These are phyloP conservation scores for Coniella vitis DNA, from an alignment of 2,329 filamentous ascomycete species.

Conservation along the genomic window DNA sequence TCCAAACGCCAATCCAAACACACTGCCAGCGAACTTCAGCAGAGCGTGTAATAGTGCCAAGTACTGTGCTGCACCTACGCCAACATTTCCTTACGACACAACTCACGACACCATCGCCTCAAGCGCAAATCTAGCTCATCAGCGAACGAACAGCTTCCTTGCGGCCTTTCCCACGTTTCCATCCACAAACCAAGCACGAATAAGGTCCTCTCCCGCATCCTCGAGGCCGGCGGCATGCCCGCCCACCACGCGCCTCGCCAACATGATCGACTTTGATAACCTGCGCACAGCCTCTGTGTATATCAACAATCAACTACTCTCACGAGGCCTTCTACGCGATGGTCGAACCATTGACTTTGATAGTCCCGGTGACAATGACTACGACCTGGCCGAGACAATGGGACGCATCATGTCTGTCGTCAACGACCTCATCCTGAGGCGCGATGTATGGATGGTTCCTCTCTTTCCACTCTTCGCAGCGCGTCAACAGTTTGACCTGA, in stretches of 20 bases:
- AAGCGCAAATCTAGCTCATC: too few relatives aligned
- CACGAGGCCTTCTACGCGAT: constrained; percentile 58
- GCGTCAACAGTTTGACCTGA: too few relatives aligned
- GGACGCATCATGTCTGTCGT: constrained; percentile 84
- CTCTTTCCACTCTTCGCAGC: too few relatives aligned
- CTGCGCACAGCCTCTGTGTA: constrained; percentile 62
- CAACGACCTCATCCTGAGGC: constrained; percentile 83
- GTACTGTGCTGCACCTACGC: too few relatives aligned
- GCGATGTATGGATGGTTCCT: constrained; percentile 62
- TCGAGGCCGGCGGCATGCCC: constrained; percentile 8
- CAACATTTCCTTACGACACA: too few relatives aligned
- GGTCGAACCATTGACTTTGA: constrained; percentile 78
- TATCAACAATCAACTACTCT: constrained; percentile 66
- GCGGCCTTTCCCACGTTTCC: too few relatives aligned
- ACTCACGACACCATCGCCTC: too few relatives aligned
- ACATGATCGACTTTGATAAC: constrained; percentile 54
- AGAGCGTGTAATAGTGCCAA: too few relatives aligned
- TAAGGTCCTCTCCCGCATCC: not conserved
- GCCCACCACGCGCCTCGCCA: constrained; percentile 14
- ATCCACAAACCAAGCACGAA: too few relatives aligned
- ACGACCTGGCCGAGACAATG: constrained; percentile 55
- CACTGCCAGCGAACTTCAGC: not conserved
- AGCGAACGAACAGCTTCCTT: too few relatives aligned
- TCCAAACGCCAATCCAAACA: constrained; percentile 3
- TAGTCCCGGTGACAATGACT: constrained; percentile 57